Base-by-base conservation (phyloP, 2,329 filamentous ascomycete species). In the Sporothrix pallida region DNA sequence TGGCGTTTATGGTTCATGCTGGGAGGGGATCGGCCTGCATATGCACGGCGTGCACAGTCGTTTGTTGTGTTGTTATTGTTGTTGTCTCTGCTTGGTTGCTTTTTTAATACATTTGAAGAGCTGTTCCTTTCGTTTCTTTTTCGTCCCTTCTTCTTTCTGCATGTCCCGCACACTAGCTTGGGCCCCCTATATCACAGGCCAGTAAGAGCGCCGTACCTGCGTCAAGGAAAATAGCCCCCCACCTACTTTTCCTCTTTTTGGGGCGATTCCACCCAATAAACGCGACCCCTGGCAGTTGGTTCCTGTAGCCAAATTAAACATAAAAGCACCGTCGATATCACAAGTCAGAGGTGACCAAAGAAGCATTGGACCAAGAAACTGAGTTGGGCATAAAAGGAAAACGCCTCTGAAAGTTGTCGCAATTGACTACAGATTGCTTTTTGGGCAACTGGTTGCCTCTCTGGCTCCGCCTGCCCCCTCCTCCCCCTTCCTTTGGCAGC, bases 191-290 rank as follows among this genome's bases (percentile, higher is more conserved):
- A 44, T 9, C 62, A 48, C 12, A 26, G 62, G 42, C 62, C 62
- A 26, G 23, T 52, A 52, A 37, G 44, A 68, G 13, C 6, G 10
- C 26, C 67, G 67, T 70, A 70, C 67, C 67, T 70, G 67, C 67
- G 12, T 70, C 31, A 44, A 54, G 4, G 67, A 70, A 54, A 44
- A 26, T 23, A 17, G 10, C 8, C 3, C 67, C 50, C 67, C 67
- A 70, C 67, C 46, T 13, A 13, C 31, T 17, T 46, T 46, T 60
- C 20, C 68, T 58, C 52, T 60, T 70, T 44, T 56, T n/a, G 67
- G 46, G 52, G 52, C 68, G n/a, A 46, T 60, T 58, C 68, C 68
- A 70, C 52, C 68, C 68, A 70, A 70, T 70, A 58, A 70, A 70
- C 46, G 4, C 17, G 20, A 31, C 26, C 67, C 48, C 48, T 69